phyloP scores from a whole-genome alignment of 2,329 filamentous ascomycete species.

The Fusarium sp. region DNA sequence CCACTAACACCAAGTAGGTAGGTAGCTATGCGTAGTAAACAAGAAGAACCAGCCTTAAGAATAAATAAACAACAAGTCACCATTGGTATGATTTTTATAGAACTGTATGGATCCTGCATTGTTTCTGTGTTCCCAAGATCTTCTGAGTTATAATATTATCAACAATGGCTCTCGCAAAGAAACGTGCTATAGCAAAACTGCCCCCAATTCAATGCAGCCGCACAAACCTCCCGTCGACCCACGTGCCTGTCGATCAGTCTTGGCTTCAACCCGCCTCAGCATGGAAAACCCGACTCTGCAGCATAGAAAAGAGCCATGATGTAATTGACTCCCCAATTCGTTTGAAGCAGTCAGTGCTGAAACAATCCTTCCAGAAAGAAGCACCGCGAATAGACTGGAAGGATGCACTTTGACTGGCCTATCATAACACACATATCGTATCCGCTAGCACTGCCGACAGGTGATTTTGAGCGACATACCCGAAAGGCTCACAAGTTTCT shows the following conservation, averaged over 20 bases:
- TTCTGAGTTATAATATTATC: neutral
- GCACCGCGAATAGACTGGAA: neutral
- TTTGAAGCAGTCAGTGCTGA: neutral
- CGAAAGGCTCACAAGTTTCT: neutral
- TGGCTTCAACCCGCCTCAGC: neutral
- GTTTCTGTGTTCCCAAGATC: rapidly evolving
- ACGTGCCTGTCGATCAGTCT: slow-evolving; percentile 26
- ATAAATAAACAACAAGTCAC: neutral
- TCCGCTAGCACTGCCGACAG: neutral
- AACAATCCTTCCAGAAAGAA: neutral
- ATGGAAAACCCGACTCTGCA: neutral
- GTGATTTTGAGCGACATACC: neutral
- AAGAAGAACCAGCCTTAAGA: neutral
- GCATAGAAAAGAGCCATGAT: neutral
- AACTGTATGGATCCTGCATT: neutral
- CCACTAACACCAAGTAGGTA: neutral
- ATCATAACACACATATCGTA: neutral
- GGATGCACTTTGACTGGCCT: neutral
- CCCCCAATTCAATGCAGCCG: neutral
- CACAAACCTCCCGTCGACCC: neutral
- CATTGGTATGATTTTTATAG: no score
- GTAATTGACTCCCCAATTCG: neutral
- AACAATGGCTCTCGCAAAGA: neutral
- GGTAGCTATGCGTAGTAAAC: neutral
- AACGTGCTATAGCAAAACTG: neutral